Percentiles rank a stretch among this genome's conserved stretches.
Evolutionary conservation across 2,329 filamentous ascomycete genomes (phyloP).

Genomic region (Incumbomyces lentus): DNA sequence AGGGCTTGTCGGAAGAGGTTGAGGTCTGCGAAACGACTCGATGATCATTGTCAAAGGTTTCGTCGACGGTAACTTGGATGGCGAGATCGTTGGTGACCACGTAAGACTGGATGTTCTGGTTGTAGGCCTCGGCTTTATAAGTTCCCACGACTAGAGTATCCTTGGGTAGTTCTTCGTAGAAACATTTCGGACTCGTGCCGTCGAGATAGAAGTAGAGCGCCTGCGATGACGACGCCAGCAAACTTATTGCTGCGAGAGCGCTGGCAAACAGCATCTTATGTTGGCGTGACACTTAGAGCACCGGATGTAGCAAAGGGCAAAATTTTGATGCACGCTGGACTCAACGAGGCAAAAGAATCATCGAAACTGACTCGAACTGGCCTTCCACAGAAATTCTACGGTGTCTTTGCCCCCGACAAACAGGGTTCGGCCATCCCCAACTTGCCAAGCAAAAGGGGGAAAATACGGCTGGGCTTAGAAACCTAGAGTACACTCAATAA

Average conservation of each 20-base stretch:
- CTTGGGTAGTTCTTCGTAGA: conserved; percentile 96
- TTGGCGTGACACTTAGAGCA: background rate
- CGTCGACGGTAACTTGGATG: conserved; percentile 88
- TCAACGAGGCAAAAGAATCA: too few species aligned
- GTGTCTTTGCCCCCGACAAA: too few species aligned
- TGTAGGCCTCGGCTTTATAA: conserved; percentile 77
- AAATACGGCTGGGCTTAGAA: too few species aligned
- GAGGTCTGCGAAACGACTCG: conserved; percentile 60
- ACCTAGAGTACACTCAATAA: too few species aligned
- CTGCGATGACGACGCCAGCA: conserved; percentile 51
- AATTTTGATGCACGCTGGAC: too few species aligned
- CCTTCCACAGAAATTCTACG: too few species aligned
- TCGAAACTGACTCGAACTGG: too few species aligned
- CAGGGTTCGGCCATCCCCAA: too few species aligned
- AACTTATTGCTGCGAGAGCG: conserved; percentile 8
- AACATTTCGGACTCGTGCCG: conserved; percentile 76
- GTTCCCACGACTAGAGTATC: conserved; percentile 89
- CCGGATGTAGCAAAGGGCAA: too few species aligned
- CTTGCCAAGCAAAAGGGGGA: too few species aligned
- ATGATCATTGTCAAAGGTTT: conserved; percentile 96
- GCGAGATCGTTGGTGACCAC: conserved; percentile 62
- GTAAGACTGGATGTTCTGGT: conserved; percentile 59
- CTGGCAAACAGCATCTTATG: conserved; percentile 13
- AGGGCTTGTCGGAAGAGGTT: conserved; percentile 63
- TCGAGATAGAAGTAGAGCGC: conserved; percentile 96